Conservation (phyloP, 139 green algal genomes). For the Pleodorina starrii region DNA sequence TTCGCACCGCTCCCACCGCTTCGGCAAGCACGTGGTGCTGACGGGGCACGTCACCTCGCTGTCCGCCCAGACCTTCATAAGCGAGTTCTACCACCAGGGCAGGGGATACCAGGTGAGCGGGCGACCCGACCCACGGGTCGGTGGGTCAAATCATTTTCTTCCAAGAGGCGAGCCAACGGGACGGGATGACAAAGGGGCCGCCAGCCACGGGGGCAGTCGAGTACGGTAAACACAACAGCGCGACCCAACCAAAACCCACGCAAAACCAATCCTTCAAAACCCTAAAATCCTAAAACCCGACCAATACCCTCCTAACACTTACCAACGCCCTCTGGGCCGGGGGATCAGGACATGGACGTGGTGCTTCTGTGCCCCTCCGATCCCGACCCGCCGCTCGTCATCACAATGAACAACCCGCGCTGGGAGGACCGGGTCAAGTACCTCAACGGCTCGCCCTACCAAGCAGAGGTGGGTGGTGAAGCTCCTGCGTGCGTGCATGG, state of each 20-base stretch:
- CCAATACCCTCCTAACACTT: too few species aligned
- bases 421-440: slow-evolving; percentile 50
- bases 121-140: too few species aligned
- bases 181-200: too few species aligned
- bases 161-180: too few species aligned
- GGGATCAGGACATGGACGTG: slow-evolving; percentile 49
- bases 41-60: slow-evolving; percentile 44
- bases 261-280: too few species aligned
- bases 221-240: too few species aligned
- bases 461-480: slow-evolving; percentile 46
- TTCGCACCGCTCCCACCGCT: not conserved
- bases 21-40: slow-evolving; percentile 52
- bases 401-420: not conserved
- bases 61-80: slow-evolving; percentile 31
- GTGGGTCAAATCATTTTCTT: too few species aligned
- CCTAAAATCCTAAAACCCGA: too few species aligned
- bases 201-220: too few species aligned
- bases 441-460: slow-evolving; percentile 48
- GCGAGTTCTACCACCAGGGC: slow-evolving; percentile 54
- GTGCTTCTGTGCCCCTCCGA: slow-evolving; percentile 14
- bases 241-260: too few species aligned
- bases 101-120: slow-evolving; percentile 40
- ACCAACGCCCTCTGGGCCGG: too few species aligned
- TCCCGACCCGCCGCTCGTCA: slow-evolving; percentile 10
- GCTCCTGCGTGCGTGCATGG: too few species aligned